These are phyloP conservation scores for Microbotryum silenes-acaulis DNA, from an alignment of 1,284 basidiomycete species.

Conservation along the genomic window DNA sequence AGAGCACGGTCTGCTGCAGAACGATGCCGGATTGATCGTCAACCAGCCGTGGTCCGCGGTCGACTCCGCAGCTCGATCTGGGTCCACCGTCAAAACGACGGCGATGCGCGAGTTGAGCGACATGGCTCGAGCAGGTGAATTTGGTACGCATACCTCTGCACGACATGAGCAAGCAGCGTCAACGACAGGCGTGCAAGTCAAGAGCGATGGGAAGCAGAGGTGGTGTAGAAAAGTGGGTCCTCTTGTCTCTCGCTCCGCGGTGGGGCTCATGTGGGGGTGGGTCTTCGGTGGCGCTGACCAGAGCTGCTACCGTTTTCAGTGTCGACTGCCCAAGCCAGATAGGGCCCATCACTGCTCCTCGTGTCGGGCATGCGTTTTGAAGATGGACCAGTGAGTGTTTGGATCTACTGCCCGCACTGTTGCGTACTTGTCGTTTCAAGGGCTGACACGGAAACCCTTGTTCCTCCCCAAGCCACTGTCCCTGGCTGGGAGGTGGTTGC, in stretches of 20 bases:
- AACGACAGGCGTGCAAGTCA: constrained; percentile 1
- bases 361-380: constrained; percentile 35
- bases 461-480: constrained; percentile 30
- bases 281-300: neutral
- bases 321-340: constrained; percentile 35
- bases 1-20: neutral
- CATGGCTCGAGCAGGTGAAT: neutral
- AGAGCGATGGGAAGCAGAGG: constrained; percentile 14
- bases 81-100: neutral
- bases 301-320: constrained; percentile 20
- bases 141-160: neutral
- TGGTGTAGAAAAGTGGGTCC: constrained; percentile 19
- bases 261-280: neutral
- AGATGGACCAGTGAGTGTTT: constrained; percentile 31
- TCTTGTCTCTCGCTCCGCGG: neutral
- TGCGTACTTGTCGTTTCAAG: no score
- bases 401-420: neutral
- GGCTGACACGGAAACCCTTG: neutral
- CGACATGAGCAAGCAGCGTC: neutral
- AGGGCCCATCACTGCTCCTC: constrained; percentile 38
- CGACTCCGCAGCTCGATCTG: neutral
- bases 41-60: neutral
- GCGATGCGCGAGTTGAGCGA: neutral
- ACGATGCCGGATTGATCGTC: neutral
- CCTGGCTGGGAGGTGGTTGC: constrained; percentile 39